Percentiles rank a stretch among this genome's conserved stretches.
Evolutionary conservation across 23 red algal genomes (phyloP).

Genomic region (Gracilaria caudata): DNA sequence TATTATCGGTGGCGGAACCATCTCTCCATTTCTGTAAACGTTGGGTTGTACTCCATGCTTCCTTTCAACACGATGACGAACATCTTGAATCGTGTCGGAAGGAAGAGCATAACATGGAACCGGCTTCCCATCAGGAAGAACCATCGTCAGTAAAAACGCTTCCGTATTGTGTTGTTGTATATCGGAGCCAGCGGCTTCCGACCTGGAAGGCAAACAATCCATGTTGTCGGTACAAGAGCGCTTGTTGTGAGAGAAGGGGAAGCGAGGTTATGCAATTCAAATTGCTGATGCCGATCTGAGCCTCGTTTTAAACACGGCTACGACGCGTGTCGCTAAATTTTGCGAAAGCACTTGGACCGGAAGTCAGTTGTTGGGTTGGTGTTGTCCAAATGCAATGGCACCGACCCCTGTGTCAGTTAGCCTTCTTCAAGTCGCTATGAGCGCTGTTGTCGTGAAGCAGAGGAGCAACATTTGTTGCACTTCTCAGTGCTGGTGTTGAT

Average conservation of each 20-base stretch:
- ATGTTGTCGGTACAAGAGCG: not conserved
- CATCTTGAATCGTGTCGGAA: not conserved
- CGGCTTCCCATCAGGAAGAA: not conserved
- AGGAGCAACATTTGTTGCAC: no score
- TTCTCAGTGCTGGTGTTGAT: no score
- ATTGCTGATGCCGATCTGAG: no score
- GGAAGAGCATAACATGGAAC: conserved; percentile 3
- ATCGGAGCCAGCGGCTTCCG: not conserved
- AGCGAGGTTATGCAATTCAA: no score
- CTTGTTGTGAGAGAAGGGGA: not conserved
- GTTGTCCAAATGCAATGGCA: no score
- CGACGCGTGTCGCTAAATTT: no score
- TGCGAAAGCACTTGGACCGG: no score
- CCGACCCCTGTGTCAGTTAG: no score
- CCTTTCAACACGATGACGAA: not conserved
- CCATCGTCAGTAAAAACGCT: not conserved
- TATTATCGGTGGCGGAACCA: not conserved
- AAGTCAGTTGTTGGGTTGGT: no score
- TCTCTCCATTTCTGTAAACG: not conserved
- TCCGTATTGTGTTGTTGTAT: not conserved
- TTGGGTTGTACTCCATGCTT: not conserved
- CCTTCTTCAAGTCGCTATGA: no score
- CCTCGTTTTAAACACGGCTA: no score
- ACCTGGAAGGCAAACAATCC: not conserved
- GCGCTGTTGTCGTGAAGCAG: no score